These are phyloP conservation scores for Scutellaria barbata DNA, from an alignment of 257 asterid genomes.

Conservation along the genomic window DNA sequence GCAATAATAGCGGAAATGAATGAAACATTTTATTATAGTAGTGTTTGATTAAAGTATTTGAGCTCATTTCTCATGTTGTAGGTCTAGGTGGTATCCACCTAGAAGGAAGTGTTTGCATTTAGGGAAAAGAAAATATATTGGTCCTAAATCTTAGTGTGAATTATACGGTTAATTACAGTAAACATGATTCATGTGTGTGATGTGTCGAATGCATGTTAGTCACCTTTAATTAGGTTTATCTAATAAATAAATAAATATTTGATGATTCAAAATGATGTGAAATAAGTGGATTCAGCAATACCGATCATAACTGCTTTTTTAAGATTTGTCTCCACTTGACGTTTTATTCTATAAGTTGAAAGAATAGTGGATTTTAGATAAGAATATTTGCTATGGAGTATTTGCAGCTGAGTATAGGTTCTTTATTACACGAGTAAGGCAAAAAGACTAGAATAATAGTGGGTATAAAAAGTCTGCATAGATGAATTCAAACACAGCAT, in stretches of 20 bases:
- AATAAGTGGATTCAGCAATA: conserved; percentile 33
- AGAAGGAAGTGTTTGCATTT: neutral
- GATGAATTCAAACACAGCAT: neutral
- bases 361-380: conserved; percentile 35
- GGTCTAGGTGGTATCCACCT: neutral
- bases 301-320: conserved; percentile 29
- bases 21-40: neutral
- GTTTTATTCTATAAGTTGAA: conserved; percentile 20
- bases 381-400: conserved; percentile 40
- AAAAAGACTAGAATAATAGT: conserved; percentile 17
- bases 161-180: neutral
- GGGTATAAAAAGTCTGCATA: conserved; percentile 10
- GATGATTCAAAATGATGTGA: conserved; percentile 32
- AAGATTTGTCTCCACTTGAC: conserved; percentile 38
- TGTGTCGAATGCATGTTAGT: conserved; percentile 5
- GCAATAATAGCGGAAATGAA: neutral
- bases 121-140: neutral
- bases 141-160: conserved; percentile 20
- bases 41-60: neutral
- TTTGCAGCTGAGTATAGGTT: conserved; percentile 31
- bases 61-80: neutral
- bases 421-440: conserved; percentile 26
- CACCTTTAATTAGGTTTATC: conserved; percentile 16
- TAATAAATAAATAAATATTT: neutral
- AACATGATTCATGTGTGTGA: conserved; percentile 22